Percentiles rank a stretch among this genome's conserved stretches.
Conservation (phyloP, 805 yeast species). For the Naumovozyma castellii region DNA sequence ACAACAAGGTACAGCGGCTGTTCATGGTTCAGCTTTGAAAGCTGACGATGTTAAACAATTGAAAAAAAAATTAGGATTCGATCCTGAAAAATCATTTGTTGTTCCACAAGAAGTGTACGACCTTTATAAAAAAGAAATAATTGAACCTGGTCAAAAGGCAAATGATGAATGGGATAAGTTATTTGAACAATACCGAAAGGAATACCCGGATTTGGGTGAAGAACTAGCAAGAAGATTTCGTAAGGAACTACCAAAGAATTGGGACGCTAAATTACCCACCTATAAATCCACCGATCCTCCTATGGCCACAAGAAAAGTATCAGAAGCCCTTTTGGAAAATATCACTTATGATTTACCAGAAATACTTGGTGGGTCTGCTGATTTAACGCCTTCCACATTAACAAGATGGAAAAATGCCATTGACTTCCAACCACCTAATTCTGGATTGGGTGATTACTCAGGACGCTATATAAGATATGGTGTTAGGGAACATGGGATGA, state of each 20-base stretch:
- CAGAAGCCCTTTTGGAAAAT: conserved; percentile 65
- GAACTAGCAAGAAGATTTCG: conserved; percentile 72
- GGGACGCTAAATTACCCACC: conserved; percentile 70
- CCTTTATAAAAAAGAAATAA: conserved; percentile 45
- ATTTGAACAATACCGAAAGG: conserved; percentile 49
- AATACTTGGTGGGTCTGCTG: conserved; percentile 96
- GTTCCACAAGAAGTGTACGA: conserved; percentile 81
- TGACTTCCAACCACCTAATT: conserved; percentile 84
- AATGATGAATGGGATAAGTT: conserved; percentile 69
- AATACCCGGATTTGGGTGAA: conserved; percentile 70
- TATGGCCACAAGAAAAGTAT: conserved; percentile 88
- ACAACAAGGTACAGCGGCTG: conserved; percentile 76
- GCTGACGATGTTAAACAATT: conserved; percentile 83
- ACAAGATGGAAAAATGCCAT: conserved; percentile 77
- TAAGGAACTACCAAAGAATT: conserved; percentile 70
- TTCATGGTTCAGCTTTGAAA: conserved; percentile 95
- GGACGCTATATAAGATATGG: conserved; percentile 97
- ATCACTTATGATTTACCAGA: conserved; percentile 68
- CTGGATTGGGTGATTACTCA: conserved; percentile 70
- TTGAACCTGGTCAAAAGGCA: conserved; percentile 51
- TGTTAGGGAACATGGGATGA: conserved; percentile 99
- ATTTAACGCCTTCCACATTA: conserved; percentile 92
- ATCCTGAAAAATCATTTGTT: conserved; percentile 69
- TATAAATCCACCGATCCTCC: conserved; percentile 74
- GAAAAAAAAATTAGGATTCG: conserved; percentile 76